A percentile compares a stretch with the other conserved stretches of the same genome.
phyloP scores from a whole-genome alignment of 2,329 filamentous ascomycete species.

The Fusarium sp. region DNA sequence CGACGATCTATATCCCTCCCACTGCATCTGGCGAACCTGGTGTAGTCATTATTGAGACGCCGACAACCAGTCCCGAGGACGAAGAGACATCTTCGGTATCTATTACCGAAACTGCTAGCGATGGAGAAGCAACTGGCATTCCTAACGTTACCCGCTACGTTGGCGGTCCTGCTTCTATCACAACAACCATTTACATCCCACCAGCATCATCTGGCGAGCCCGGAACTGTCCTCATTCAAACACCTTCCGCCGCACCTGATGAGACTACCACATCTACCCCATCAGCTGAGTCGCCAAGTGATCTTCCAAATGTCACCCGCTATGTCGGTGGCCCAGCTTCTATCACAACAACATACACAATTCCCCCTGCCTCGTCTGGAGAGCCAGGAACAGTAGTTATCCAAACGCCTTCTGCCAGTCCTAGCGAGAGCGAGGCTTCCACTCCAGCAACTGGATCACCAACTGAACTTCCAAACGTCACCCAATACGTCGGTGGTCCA shows the following conservation, averaged over 20 bases:
- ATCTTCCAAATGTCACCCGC: neutral
- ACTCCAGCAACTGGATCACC: neutral
- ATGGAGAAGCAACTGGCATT: neutral
- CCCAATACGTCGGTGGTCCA: neutral
- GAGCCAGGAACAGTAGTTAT: constrained; percentile 12
- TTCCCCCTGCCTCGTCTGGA: neutral
- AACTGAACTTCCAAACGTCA: neutral
- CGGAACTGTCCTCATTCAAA: constrained; percentile 2
- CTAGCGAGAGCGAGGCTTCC: neutral
- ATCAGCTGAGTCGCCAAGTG: neutral
- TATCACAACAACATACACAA: neutral
- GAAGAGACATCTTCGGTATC: neutral
- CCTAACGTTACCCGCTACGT: neutral
- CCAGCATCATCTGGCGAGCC: neutral
- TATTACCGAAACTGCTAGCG: fast-evolving
- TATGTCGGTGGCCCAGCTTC: neutral
- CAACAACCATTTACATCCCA: constrained; percentile 6
- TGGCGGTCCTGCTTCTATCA: neutral
- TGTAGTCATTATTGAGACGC: constrained; percentile 10
- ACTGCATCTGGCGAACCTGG: neutral
- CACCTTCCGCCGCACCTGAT: neutral
- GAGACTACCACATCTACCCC: neutral
- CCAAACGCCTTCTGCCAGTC: neutral
- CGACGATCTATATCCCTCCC: neutral
- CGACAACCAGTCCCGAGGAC: neutral